phyloP scores from a whole-genome alignment of 306 rosid species.

The Trifolium pratense region DNA sequence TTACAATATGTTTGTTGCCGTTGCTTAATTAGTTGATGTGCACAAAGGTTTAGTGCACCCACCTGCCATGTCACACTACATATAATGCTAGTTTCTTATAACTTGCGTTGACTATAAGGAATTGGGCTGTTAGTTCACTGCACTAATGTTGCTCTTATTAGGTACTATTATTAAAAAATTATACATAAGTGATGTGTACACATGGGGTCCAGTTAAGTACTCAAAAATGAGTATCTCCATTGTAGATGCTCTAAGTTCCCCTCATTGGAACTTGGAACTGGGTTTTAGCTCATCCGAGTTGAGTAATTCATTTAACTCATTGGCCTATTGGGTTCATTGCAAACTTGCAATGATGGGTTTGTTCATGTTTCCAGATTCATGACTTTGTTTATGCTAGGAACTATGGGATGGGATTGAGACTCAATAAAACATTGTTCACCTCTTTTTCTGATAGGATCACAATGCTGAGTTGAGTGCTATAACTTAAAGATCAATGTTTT shows the following conservation, averaged over 20 bases:
- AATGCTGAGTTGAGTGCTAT: neutral
- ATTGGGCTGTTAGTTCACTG: too few species aligned
- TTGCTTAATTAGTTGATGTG: too few species aligned
- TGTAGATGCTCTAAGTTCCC: constrained; percentile 2
- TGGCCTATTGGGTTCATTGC: constrained; percentile 10
- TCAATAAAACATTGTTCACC: neutral
- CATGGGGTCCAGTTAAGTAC: too few species aligned
- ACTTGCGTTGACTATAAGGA: too few species aligned
- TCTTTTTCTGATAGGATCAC: neutral
- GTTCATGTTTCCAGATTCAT: constrained; percentile 1
- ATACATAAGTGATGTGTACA: too few species aligned
- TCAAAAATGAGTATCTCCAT: too few species aligned
- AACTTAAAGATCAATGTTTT: neutral
- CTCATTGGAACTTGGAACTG: constrained; percentile 6
- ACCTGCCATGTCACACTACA: too few species aligned
- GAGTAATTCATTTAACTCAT: neutral
- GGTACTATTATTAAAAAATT: too few species aligned
- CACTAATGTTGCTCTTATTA: too few species aligned
- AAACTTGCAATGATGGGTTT: neutral
- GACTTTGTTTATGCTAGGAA: neutral
- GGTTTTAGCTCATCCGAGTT: constrained; percentile 1
- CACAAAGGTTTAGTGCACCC: too few species aligned
- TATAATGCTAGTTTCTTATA: too few species aligned
- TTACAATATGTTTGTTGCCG: too few species aligned
- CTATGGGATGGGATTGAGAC: neutral